Conservation (phyloP, 139 green algal genomes). For the Raphidocelis subcapitata region DNA sequence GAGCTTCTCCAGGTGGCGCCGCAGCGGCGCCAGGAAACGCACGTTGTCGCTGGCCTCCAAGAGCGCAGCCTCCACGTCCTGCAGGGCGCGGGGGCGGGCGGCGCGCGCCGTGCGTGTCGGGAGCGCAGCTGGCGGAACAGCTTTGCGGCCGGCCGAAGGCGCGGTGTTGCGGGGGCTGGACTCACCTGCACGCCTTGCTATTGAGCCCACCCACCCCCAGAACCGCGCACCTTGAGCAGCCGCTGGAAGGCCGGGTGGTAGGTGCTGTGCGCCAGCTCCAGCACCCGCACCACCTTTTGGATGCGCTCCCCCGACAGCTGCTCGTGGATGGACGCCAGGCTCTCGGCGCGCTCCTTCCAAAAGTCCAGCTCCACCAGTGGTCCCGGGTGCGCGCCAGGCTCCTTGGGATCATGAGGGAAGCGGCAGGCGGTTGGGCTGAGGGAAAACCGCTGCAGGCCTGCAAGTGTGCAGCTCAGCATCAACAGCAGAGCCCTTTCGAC, state of each 20-base stretch:
- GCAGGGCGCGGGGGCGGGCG: too few relatives aligned
- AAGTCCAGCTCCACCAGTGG: slow-evolving; percentile 87
- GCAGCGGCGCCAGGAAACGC: slow-evolving; percentile 75
- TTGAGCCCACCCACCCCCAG: neutral
- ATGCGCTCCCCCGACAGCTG: slow-evolving; percentile 74
- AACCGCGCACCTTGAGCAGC: slow-evolving; percentile 44
- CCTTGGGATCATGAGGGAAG: slow-evolving; percentile 20
- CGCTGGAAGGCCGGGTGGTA: slow-evolving; percentile 80
- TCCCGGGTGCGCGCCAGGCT: slow-evolving; percentile 54
- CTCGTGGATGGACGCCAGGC: slow-evolving; percentile 82
- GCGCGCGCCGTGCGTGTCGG: neutral
- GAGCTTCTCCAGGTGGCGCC: slow-evolving; percentile 78
- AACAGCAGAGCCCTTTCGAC: too few relatives aligned
- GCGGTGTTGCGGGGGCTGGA: too few relatives aligned
- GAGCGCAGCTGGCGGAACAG: too few relatives aligned
- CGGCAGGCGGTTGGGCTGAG: neutral
- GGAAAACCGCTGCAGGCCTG: neutral
- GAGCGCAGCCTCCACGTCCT: slow-evolving; percentile 58
- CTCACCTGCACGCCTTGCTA: neutral
- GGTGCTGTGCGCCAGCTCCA: slow-evolving; percentile 74
- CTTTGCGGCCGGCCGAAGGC: too few relatives aligned
- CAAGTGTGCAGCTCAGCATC: neutral
- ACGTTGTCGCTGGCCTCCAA: slow-evolving; percentile 81
- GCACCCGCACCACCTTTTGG: slow-evolving; percentile 70
- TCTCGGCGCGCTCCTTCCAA: slow-evolving; percentile 76